Percentiles rank a stretch among this genome's conserved stretches.
phyloP scores from a whole-genome alignment of 805 yeast species.

The Wickerhamiella bombiphila region DNA sequence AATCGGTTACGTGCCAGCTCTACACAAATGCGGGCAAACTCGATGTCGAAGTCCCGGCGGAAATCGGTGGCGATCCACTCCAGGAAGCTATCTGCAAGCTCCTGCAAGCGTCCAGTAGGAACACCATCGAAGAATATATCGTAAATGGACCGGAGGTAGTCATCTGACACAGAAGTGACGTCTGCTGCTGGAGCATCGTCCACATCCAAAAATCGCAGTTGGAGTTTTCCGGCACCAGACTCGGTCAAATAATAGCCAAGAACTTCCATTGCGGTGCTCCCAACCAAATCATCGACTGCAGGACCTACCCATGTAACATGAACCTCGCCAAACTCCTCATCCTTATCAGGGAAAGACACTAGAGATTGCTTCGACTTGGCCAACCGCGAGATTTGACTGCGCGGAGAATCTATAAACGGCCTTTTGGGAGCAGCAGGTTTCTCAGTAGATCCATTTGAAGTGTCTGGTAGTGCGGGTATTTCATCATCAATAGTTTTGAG shows the following conservation, averaged over 20 bases:
- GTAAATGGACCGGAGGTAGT: constrained; percentile 48
- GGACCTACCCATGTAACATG: constrained; percentile 76
- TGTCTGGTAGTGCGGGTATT: constrained; percentile 28
- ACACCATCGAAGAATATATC: constrained; percentile 51
- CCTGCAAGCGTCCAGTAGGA: constrained; percentile 37
- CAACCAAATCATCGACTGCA: constrained; percentile 33
- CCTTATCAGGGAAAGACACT: constrained; percentile 76
- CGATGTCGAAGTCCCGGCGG: constrained; percentile 41
- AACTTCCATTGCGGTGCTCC: constrained; percentile 55
- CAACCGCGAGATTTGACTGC: constrained; percentile 26
- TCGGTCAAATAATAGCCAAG: constrained; percentile 62
- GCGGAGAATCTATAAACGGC: constrained; percentile 60
- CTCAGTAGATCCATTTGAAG: constrained; percentile 4
- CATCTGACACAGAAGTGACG: constrained; percentile 57
- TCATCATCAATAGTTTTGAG: background rate
- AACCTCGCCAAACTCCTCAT: constrained; percentile 70
- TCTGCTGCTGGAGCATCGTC: constrained; percentile 62
- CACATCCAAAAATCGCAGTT: constrained; percentile 59
- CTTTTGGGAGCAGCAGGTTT: constrained; percentile 27
- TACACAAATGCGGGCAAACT: constrained; percentile 51
- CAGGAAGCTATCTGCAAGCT: constrained; percentile 39
- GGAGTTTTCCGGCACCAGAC: constrained; percentile 61
- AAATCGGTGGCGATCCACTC: constrained; percentile 31
- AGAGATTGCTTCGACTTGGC: constrained; percentile 29
- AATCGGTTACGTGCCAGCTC: constrained; percentile 50